A percentile compares a stretch with the other conserved stretches of the same genome.
Conservation (phyloP, 441 rosid genomes). For the Adansonia gregorii region DNA sequence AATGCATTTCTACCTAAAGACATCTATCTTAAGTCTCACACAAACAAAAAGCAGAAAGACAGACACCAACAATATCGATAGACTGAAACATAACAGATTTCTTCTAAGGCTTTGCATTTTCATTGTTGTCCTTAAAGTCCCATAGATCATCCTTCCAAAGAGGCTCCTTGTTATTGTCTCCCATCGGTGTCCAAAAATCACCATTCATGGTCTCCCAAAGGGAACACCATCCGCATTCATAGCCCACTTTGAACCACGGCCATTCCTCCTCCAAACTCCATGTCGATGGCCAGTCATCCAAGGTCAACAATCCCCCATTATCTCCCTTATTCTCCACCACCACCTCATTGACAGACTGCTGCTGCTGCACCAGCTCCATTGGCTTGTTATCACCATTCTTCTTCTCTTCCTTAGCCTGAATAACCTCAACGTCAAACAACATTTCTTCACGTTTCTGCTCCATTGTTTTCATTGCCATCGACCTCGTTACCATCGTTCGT, state of each 20-base stretch:
- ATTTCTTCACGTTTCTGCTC: conserved; percentile 1
- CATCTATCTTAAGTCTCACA: not conserved
- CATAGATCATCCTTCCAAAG: not conserved
- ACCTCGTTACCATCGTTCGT: not conserved
- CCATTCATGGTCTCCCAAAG: conserved; percentile 16
- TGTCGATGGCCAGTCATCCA: conserved; percentile 36
- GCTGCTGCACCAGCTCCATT: not conserved
- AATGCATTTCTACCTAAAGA: not conserved
- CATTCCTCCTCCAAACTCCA: conserved; percentile 33
- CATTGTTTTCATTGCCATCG: conserved; percentile 10
- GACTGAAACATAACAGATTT: conserved; percentile 6
- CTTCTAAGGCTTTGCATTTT: not conserved
- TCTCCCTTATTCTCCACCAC: not conserved
- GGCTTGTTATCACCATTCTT: not conserved
- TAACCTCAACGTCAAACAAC: not conserved
- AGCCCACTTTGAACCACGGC: conserved; percentile 6
- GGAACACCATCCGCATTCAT: not conserved
- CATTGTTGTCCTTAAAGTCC: not conserved
- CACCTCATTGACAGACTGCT: not conserved
- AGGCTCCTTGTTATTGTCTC: not conserved
- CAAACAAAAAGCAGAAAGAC: not conserved
- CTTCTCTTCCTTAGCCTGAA: not conserved
- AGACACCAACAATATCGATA: not conserved
- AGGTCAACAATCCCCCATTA: not conserved
- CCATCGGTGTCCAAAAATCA: not conserved